phyloP scores from a whole-genome alignment of 257 asterid species.

The Solanum etuberosum region DNA sequence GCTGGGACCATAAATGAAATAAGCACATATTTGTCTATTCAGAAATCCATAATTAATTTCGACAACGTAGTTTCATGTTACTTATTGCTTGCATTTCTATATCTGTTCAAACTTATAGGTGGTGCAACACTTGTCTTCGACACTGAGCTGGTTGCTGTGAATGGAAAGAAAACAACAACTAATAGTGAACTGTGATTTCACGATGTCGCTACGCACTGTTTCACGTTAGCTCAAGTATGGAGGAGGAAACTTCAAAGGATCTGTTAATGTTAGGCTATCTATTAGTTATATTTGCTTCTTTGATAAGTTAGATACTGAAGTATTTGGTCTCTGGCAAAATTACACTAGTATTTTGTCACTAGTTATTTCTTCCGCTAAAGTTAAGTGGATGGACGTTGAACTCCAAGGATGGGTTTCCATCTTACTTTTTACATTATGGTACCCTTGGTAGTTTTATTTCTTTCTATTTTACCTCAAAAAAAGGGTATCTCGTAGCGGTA shows the following conservation, averaged over 20 bases:
- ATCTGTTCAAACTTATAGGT: conserved; percentile 33
- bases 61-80: background rate
- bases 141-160: conserved; percentile 85
- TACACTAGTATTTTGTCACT: background rate
- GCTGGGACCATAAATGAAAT: background rate
- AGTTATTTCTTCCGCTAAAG: background rate
- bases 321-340: background rate
- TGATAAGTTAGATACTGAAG: background rate
- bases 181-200: conserved; percentile 37
- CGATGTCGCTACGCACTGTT: background rate
- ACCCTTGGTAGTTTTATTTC: background rate
- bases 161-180: conserved; percentile 56
- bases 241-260: background rate
- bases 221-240: background rate
- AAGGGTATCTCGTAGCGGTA: background rate
- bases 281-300: background rate
- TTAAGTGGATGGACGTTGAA: background rate
- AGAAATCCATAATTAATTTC: background rate
- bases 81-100: background rate
- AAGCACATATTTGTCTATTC: background rate
- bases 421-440: background rate
- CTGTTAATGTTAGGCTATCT: background rate
- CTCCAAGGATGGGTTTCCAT: background rate
- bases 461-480: background rate
- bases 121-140: conserved; percentile 93